phyloP scores from a whole-genome alignment of 2,329 filamentous ascomycete genomes.

The Fusarium euwallaceae region DNA sequence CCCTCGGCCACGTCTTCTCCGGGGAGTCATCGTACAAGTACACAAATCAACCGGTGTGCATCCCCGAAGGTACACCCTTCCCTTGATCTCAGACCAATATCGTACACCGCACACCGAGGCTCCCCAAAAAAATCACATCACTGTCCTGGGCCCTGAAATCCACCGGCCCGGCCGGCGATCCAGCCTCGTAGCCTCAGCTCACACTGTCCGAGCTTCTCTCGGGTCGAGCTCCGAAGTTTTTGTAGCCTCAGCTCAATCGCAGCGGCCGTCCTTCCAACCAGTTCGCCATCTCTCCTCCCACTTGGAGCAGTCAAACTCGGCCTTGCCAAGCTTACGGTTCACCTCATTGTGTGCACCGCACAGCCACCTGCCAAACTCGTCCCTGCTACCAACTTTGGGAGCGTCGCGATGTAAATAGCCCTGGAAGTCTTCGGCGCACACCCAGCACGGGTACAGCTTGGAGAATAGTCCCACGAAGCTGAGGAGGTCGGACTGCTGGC shows the following conservation, averaged over 20 bases:
- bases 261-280: slow-evolving; percentile 81
- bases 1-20: slow-evolving; percentile 11
- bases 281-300: slow-evolving; percentile 98
- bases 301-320: slow-evolving; percentile 85
- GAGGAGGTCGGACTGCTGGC: slow-evolving; percentile 81
- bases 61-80: not conserved
- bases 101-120: slow-evolving; percentile 36
- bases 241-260: slow-evolving; percentile 58
- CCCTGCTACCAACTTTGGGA: slow-evolving; percentile 69
- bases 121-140: slow-evolving; percentile 10
- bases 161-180: slow-evolving; percentile 26
- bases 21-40: slow-evolving; percentile 4
- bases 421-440: slow-evolving; percentile 93
- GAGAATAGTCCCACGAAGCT: slow-evolving; percentile 86
- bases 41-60: slow-evolving; percentile 8
- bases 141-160: slow-evolving; percentile 14
- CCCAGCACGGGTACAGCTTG: slow-evolving; percentile 94
- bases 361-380: slow-evolving; percentile 85
- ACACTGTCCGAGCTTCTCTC: slow-evolving; percentile 7
- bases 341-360: slow-evolving; percentile 91
- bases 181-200: slow-evolving; percentile 35
- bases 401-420: slow-evolving; percentile 80
- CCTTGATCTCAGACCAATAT: slow-evolving; percentile 14
- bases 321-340: slow-evolving; percentile 91
- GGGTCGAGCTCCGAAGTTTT: slow-evolving; percentile 3